Percentiles rank a stretch among this genome's conserved stretches.
Evolutionary conservation across 768 basidiomycete species (phyloP).

Genomic region (Boletellus ananas): DNA sequence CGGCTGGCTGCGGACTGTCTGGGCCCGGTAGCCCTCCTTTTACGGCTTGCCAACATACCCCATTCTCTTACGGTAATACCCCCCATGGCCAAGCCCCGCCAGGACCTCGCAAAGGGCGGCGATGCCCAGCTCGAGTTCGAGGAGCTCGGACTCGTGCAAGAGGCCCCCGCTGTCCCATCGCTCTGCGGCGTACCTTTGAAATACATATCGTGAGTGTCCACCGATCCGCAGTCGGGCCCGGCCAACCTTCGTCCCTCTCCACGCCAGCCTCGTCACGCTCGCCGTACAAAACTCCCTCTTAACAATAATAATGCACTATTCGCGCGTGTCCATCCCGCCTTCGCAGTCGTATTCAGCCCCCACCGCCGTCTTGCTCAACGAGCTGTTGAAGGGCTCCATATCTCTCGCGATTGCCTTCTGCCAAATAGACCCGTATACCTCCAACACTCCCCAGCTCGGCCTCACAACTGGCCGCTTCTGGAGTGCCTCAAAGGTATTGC

Average conservation of each 20-base stretch:
- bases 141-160: slow-evolving; percentile 42
- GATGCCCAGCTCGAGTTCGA: slow-evolving; percentile 42
- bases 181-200: slow-evolving; percentile 72
- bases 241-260: not conserved
- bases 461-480: slow-evolving; percentile 34
- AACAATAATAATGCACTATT: slow-evolving; percentile 96
- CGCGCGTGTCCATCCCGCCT: slow-evolving; percentile 75
- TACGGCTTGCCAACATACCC: slow-evolving; percentile 6
- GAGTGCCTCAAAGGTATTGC: slow-evolving; percentile 33
- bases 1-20: slow-evolving; percentile 8
- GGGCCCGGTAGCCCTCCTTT: not conserved
- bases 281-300: slow-evolving; percentile 90
- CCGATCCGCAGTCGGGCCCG: slow-evolving; percentile 4
- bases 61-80: slow-evolving; percentile 20
- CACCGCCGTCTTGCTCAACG: slow-evolving; percentile 89
- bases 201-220: slow-evolving; percentile 66
- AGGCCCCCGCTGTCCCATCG: slow-evolving; percentile 42
- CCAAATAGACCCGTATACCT: slow-evolving; percentile 45
- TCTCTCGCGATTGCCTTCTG: slow-evolving; percentile 81
- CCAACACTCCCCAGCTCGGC: slow-evolving; percentile 30
- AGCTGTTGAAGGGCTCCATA: slow-evolving; percentile 87
- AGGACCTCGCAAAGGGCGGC: slow-evolving; percentile 27
- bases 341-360: slow-evolving; percentile 87
- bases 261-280: slow-evolving; percentile 66
- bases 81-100: slow-evolving; percentile 24